These are phyloP conservation scores for Apophysomyces sp. DNA, from an alignment of 371 early-diverging fungal genomes.

Conservation along the genomic window DNA sequence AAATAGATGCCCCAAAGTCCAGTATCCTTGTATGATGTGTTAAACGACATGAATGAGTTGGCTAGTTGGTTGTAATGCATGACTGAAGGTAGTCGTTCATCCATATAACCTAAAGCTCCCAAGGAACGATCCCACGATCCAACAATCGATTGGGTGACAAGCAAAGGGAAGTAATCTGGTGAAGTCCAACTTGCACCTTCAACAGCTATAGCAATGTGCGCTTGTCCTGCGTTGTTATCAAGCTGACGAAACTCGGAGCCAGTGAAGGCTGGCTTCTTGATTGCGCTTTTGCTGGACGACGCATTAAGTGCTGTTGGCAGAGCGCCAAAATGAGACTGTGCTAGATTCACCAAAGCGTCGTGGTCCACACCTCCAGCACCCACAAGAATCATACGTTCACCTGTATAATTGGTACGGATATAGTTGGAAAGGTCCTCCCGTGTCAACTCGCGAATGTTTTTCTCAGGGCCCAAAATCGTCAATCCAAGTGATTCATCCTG, in stretches of 20 bases:
- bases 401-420: conserved; percentile 91
- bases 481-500: conserved; percentile 87
- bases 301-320: conserved; percentile 55
- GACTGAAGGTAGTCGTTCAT: conserved; percentile 83
- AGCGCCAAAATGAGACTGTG: conserved; percentile 86
- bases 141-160: conserved; percentile 92
- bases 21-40: conserved; percentile 97
- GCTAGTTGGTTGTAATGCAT: conserved; percentile 85
- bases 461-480: conserved; percentile 93
- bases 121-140: conserved; percentile 96
- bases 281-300: conserved; percentile 47
- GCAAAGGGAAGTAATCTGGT: conserved; percentile 93
- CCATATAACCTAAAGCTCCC: conserved; percentile 81
- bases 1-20: conserved; percentile 97
- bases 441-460: conserved; percentile 86
- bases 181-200: conserved; percentile 95
- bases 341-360: conserved; percentile 87
- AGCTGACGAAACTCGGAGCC: conserved; percentile 85
- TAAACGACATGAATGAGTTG: conserved; percentile 97
- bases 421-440: conserved; percentile 84
- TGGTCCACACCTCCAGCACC: conserved; percentile 95
- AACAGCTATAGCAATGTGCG: conserved; percentile 96
- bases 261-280: conserved; percentile 72
- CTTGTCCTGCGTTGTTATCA: conserved; percentile 82
- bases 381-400: conserved; percentile 94